Conservation (phyloP, 164 flowering plant genomes). For the Nymphaea thermarum region DNA sequence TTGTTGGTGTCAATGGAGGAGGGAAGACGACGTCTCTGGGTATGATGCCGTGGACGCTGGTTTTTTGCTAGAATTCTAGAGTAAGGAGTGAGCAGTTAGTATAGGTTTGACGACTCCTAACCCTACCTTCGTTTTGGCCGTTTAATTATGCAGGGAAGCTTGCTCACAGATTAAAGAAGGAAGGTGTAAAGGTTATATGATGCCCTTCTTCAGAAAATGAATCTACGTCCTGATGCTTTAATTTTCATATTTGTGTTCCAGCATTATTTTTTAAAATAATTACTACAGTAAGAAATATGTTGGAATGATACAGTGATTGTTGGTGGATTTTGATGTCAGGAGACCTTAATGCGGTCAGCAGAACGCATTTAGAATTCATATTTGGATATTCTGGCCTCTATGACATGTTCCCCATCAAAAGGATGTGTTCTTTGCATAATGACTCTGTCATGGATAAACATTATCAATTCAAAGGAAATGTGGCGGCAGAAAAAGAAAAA, state of each 20-base stretch:
- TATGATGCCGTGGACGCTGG: conserved; percentile 11
- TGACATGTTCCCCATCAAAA: too few species aligned
- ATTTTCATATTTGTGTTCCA: too few species aligned
- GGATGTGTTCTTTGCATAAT: too few species aligned
- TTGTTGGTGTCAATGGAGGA: conserved; percentile 98
- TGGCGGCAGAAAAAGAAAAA: too few species aligned
- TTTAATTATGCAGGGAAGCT: conserved; percentile 62
- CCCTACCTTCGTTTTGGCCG: not conserved
- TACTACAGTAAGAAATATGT: not conserved
- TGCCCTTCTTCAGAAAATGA: not conserved
- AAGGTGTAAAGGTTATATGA: conserved; percentile 60
- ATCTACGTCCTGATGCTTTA: too few species aligned
- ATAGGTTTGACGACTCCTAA: not conserved
- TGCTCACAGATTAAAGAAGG: conserved; percentile 76
- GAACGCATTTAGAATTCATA: too few species aligned
- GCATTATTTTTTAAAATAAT: not conserved
- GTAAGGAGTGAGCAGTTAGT: not conserved
- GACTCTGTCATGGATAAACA: too few species aligned
- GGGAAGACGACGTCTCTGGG: conserved; percentile 99
- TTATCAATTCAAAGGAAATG: too few species aligned
- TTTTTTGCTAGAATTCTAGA: too few species aligned
- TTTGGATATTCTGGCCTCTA: too few species aligned
- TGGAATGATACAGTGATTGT: not conserved
- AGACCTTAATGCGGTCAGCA: too few species aligned
- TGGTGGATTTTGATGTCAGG: not conserved